Percentiles rank a stretch among this genome's conserved stretches.
phyloP scores from a whole-genome alignment of 495 filamentous ascomycete genomes.

The Hypomontagnella submonticulosa region DNA sequence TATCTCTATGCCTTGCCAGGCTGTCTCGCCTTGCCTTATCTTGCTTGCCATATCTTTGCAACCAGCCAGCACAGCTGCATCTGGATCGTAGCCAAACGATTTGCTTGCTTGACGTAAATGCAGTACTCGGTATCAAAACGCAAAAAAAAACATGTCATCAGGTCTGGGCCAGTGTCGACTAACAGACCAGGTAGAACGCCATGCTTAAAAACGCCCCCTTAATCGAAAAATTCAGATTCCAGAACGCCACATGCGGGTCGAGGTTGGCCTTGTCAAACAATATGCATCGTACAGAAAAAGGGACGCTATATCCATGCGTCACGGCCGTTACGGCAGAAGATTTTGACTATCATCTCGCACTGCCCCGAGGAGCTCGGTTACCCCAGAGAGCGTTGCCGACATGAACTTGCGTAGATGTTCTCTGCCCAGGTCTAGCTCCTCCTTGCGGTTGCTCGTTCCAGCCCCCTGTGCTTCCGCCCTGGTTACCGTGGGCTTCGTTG shows the following conservation, averaged over 20 bases:
- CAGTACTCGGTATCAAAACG: slow-evolving; percentile 4
- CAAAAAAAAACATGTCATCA: slow-evolving; percentile 28
- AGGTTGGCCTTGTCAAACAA: slow-evolving; percentile 20
- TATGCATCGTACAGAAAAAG: slow-evolving; percentile 33
- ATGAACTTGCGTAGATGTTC: slow-evolving; percentile 40
- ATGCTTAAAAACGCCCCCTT: slow-evolving; percentile 8
- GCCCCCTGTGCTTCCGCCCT: slow-evolving; percentile 33
- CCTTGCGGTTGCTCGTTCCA: slow-evolving; percentile 26
- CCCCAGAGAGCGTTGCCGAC: slow-evolving; percentile 47
- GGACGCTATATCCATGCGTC: slow-evolving; percentile 1
- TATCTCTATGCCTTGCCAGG: slow-evolving; percentile 19
- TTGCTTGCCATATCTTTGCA: slow-evolving; percentile 13
- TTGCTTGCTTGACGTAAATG: slow-evolving; percentile 3
- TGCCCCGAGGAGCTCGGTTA: slow-evolving; percentile 28
- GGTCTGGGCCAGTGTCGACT: slow-evolving; percentile 23
- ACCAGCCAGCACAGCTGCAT: slow-evolving; percentile 19
- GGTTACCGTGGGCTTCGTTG: slow-evolving; percentile 19
- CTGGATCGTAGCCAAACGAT: slow-evolving; percentile 17
- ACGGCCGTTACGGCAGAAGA: background rate
- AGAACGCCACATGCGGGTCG: slow-evolving; percentile 24
- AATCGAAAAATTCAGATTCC: slow-evolving; percentile 17
- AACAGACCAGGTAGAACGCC: slow-evolving; percentile 22
- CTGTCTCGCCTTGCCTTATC: background rate
- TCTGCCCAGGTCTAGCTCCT: slow-evolving; percentile 10
- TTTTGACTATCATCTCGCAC: slow-evolving; percentile 6